A percentile compares a stretch with the other conserved stretches of the same genome.
These are phyloP conservation scores for Ilyonectria mors-panacis DNA, from an alignment of 2,329 filamentous ascomycete genomes.

Conservation along the genomic window DNA sequence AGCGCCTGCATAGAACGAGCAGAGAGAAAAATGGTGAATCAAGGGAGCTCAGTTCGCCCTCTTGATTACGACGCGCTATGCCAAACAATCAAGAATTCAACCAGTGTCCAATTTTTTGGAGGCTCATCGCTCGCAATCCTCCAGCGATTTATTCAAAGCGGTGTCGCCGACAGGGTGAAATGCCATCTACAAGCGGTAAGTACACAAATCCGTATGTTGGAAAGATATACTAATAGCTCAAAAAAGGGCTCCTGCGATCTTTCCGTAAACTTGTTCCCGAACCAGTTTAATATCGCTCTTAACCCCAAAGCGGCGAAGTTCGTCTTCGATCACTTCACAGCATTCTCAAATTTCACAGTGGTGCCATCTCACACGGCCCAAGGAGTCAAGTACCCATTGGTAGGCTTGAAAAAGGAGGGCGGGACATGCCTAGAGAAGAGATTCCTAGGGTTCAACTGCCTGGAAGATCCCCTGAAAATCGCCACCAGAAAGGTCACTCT, in stretches of 20 bases:
- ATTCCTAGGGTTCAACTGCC: conserved; percentile 45
- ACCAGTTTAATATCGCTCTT: conserved; percentile 44
- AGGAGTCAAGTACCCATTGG: conserved; percentile 39
- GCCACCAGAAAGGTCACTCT: conserved; percentile 37
- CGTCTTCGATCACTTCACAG: conserved; percentile 32
- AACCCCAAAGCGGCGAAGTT: conserved; percentile 36
- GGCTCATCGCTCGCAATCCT: conserved; percentile 42
- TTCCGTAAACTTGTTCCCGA: conserved; percentile 41
- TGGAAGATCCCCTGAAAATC: conserved; percentile 38
- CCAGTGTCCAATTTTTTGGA: conserved; percentile 40
- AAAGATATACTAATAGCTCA: not conserved
- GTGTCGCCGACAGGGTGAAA: conserved; percentile 36
- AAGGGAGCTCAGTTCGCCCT: conserved; percentile 13
- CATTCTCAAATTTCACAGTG: conserved; percentile 38
- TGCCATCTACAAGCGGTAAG: conserved; percentile 43
- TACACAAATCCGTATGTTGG: not conserved
- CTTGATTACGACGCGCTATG: conserved; percentile 33
- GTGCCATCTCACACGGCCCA: conserved; percentile 46
- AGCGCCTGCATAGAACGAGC: conserved; percentile 27
- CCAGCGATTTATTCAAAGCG: conserved; percentile 36
- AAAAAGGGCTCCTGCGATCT: conserved; percentile 43
- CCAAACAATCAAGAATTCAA: conserved; percentile 33
- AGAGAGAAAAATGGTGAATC: conserved; percentile 9
- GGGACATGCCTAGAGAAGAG: conserved; percentile 36
- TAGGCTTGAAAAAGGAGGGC: conserved; percentile 33